Evolutionary conservation across 164 flowering plant species (phyloP), one percentile per base, ranked within the genome.

Genomic region (Aristolochia contorta): DNA sequence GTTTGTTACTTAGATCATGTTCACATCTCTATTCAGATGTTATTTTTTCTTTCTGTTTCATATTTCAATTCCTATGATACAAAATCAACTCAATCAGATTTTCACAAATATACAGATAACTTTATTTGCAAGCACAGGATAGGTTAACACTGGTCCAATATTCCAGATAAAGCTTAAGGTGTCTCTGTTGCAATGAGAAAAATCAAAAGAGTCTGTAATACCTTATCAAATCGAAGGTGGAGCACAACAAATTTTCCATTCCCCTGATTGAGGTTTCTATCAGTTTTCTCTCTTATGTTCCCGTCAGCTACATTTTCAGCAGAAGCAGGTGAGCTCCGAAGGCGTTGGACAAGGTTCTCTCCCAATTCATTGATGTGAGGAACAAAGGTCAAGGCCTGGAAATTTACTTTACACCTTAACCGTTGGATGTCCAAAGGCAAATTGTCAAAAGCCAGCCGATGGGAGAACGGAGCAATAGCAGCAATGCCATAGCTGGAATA

Each of bases 191-290:
- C 15, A 4, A 22, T 22, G 14, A n/a, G 16, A 55, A 16, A 49
- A 6, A 21, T 49, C 5, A 13, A 60, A 27, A 3, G n/a, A n/a
- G n/a, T 13, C 6, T 18, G 12, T 13, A 52, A 53, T 84, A 84
- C 98, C 91, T 94, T 94, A 65, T 94, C 99, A 74, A 94, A 94
- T 14, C 99, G 87, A 72, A 94, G 97, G 64, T 94, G 99, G 15
- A 94, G 80, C 54, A 84, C 99, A 56, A 77, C 96, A 75, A 84
- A 91, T 61, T 88, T 94, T 68, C 79, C 75, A 18, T 70, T 63
- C 20, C 69, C 69, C 59, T 65, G 71, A 22, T 58, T 72, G 61
- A 59, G 63, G 54, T 53, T 54, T 13, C 56, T 43, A 70, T 78
- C 78, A 30, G 77, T 78, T 52, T 61, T 70, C 62, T 78, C 71